A percentile compares a stretch with the other conserved stretches of the same genome.
phyloP scores from a whole-genome alignment of 2,329 filamentous ascomycete genomes.

The Paraphaeosphaeria sporulosa region DNA sequence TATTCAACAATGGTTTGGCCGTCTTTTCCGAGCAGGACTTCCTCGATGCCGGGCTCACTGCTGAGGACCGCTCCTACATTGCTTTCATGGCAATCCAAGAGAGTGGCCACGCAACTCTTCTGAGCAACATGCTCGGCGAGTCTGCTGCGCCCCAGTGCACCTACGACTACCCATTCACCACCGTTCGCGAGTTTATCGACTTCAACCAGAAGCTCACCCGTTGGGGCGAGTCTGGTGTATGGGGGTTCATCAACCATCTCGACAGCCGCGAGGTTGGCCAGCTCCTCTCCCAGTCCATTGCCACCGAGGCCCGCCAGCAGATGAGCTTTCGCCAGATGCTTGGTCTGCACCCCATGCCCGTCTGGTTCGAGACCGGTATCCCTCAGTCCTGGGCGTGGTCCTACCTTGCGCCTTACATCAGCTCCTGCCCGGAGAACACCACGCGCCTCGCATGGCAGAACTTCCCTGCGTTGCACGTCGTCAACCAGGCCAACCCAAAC shows the following conservation, averaged over 20 bases:
- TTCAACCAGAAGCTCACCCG: constrained; percentile 87
- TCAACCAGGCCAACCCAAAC: constrained; percentile 80
- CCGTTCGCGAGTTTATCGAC: constrained; percentile 79
- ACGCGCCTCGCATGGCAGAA: constrained; percentile 86
- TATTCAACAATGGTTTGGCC: constrained; percentile 79
- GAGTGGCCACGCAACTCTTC: constrained; percentile 76
- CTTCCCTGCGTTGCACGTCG: constrained; percentile 74
- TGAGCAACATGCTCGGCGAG: constrained; percentile 79
- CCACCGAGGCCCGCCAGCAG: constrained; percentile 82
- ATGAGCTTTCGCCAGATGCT: constrained; percentile 84
- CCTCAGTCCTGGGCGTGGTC: constrained; percentile 89
- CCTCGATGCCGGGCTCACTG: constrained; percentile 69
- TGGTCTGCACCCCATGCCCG: constrained; percentile 81
- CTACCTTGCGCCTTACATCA: constrained; percentile 80
- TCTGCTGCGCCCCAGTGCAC: constrained; percentile 76
- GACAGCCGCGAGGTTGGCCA: constrained; percentile 77
- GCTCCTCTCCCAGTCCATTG: constrained; percentile 77
- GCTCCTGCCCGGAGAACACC: constrained; percentile 73
- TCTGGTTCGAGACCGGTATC: constrained; percentile 81
- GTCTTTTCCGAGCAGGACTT: constrained; percentile 76
- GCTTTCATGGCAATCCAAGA: constrained; percentile 82
- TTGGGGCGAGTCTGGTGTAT: constrained; percentile 80
- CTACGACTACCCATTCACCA: constrained; percentile 82
- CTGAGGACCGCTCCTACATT: constrained; percentile 74
- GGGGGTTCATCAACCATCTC: constrained; percentile 80